phyloP scores from a whole-genome alignment of 805 yeast genomes.

The Candida palmyrensis region DNA sequence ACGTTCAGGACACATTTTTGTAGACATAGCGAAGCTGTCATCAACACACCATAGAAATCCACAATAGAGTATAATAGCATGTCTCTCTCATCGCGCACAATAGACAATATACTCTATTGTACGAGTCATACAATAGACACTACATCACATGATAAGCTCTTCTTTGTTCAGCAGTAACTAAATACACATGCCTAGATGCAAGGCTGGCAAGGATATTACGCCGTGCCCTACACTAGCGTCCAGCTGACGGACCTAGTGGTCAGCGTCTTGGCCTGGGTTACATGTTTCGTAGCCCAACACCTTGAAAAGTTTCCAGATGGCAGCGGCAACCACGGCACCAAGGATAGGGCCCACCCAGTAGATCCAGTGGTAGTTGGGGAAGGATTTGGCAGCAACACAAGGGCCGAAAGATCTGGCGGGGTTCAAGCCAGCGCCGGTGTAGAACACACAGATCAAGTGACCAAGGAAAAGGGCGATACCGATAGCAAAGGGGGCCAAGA shows the following conservation, averaged over 20 bases:
- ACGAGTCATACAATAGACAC: too few species aligned
- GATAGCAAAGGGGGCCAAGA: conserved; percentile 76
- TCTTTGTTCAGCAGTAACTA: too few species aligned
- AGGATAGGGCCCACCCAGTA: conserved; percentile 87
- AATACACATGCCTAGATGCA: too few species aligned
- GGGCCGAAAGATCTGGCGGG: conserved; percentile 92
- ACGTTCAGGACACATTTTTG: too few species aligned
- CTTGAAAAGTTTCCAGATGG: conserved; percentile 63
- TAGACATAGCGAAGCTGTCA: too few species aligned
- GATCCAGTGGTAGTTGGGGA: conserved; percentile 86
- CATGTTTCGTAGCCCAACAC: conserved; percentile 61
- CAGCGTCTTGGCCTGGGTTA: conserved; percentile 68
- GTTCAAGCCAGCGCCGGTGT: conserved; percentile 88
- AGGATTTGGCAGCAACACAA: conserved; percentile 60
- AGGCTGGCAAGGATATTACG: too few species aligned
- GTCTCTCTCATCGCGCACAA: too few species aligned
- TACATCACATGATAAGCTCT: too few species aligned
- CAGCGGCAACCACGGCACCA: conserved; percentile 65
- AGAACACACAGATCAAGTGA: conserved; percentile 75
- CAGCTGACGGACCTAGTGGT: conserved; percentile 24
- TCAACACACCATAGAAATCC: too few species aligned
- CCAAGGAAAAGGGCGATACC: conserved; percentile 80
- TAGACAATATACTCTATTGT: too few species aligned
- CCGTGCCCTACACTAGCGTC: too few species aligned
- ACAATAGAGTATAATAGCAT: too few species aligned